Percentiles rank a stretch among this genome's conserved stretches.
Conservation (phyloP, 129 eudicot genomes). For the Centrapalus pauciflorus region DNA sequence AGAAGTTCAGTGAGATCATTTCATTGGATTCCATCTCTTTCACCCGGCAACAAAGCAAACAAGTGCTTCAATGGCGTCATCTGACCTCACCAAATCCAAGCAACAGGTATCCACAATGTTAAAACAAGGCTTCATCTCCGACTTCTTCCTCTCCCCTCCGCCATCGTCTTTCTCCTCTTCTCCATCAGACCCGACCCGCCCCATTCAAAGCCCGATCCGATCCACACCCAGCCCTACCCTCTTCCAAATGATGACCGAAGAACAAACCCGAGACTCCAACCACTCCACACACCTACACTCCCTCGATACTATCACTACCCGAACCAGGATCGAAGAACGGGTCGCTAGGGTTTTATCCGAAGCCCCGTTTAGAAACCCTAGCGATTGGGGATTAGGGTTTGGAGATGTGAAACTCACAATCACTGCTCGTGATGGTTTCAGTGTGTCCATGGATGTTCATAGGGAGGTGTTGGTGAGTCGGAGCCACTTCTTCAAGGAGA, state of each 20-base stretch:
- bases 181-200: slow-evolving; percentile 43
- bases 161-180: slow-evolving; percentile 17
- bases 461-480: slow-evolving; percentile 52
- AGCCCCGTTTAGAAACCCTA: slow-evolving; percentile 51
- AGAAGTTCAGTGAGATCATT: background rate
- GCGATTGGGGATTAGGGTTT: slow-evolving; percentile 36
- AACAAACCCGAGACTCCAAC: slow-evolving; percentile 50
- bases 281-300: slow-evolving; percentile 8
- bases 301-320: slow-evolving; percentile 11
- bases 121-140: slow-evolving; percentile 82
- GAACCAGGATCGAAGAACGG: slow-evolving; percentile 40
- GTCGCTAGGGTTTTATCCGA: slow-evolving; percentile 44
- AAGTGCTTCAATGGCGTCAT: slow-evolving; percentile 46
- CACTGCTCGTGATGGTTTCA: slow-evolving; percentile 55
- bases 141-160: slow-evolving; percentile 59
- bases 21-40: slow-evolving; percentile 7
- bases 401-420: slow-evolving; percentile 86
- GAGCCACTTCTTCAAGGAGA: slow-evolving; percentile 75
- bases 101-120: slow-evolving; percentile 77
- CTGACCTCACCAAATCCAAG: slow-evolving; percentile 30
- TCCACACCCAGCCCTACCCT: slow-evolving; percentile 75
- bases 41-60: background rate
- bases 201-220: slow-evolving; percentile 32
- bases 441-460: slow-evolving; percentile 68
- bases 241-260: slow-evolving; percentile 81